Evolutionary conservation across 179 eudicot genomes (phyloP).

Genomic region (Camellia oleifera): DNA sequence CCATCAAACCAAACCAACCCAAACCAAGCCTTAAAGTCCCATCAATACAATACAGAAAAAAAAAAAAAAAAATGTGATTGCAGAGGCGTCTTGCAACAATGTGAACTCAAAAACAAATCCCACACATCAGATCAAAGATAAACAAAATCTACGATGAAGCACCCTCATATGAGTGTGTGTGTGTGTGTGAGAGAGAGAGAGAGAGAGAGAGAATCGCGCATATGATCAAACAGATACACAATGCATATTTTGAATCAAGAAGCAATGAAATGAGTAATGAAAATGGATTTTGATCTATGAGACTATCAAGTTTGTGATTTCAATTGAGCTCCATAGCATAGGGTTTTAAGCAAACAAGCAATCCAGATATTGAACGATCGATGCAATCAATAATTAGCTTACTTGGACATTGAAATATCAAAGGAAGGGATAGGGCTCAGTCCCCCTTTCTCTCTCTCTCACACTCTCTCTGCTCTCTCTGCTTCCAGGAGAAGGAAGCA

Average conservation of each 20-base stretch:
- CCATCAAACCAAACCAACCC: not conserved
- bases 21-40: not conserved
- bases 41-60: not conserved
- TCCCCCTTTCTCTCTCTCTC: not conserved
- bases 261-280: conserved; percentile 3
- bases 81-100: not conserved
- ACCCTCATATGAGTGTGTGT: not conserved
- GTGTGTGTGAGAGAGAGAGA: not conserved
- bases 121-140: not conserved
- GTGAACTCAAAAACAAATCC: not conserved
- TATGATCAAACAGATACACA: not conserved
- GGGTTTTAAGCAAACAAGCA: not conserved
- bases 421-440: not conserved
- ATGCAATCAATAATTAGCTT: not conserved
- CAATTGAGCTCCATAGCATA: not conserved
- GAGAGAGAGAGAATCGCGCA: not conserved
- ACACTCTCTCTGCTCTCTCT: not conserved
- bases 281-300: not conserved
- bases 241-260: not conserved
- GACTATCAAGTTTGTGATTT: not conserved
- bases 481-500: not conserved
- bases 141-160: not conserved
- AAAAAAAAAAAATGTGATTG: not conserved
- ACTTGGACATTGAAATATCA: not conserved
- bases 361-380: not conserved